These are phyloP conservation scores for Maudiozyma barnettii DNA, from an alignment of 805 yeast species.

Conservation along the genomic window DNA sequence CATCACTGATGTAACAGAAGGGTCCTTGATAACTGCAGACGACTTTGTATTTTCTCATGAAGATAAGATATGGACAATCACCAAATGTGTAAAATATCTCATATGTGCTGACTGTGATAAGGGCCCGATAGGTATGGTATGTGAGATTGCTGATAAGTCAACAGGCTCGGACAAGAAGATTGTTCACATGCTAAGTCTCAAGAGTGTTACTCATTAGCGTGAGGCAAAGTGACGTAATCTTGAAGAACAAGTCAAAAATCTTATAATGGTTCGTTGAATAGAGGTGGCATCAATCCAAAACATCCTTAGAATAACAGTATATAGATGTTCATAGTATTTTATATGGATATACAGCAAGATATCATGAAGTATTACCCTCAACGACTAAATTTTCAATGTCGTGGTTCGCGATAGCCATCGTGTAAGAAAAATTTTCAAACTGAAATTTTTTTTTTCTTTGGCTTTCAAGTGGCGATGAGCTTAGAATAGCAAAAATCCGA, in stretches of 20 bases:
- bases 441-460: too few relatives aligned
- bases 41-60: conserved; percentile 15
- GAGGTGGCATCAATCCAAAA: too few relatives aligned
- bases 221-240: neutral
- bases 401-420: too few relatives aligned
- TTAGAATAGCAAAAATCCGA: too few relatives aligned
- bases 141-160: conserved; percentile 33
- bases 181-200: conserved; percentile 36
- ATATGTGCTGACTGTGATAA: conserved; percentile 70
- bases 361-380: too few relatives aligned
- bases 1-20: neutral
- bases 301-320: too few relatives aligned
- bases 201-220: conserved; percentile 30
- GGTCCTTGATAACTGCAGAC: conserved; percentile 8
- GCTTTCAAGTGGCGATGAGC: too few relatives aligned
- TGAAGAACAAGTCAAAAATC: too few relatives aligned
- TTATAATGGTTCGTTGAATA: too few relatives aligned
- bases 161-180: conserved; percentile 20
- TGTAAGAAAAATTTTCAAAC: too few relatives aligned
- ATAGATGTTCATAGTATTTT: too few relatives aligned
- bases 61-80: conserved; percentile 14
- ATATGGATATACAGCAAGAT: too few relatives aligned
- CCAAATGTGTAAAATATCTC: conserved; percentile 42
- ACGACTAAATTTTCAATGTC: neutral
- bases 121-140: conserved; percentile 60